Evolutionary conservation across 129 eudicot species (phyloP).

Genomic region (Deinandra increscens): DNA sequence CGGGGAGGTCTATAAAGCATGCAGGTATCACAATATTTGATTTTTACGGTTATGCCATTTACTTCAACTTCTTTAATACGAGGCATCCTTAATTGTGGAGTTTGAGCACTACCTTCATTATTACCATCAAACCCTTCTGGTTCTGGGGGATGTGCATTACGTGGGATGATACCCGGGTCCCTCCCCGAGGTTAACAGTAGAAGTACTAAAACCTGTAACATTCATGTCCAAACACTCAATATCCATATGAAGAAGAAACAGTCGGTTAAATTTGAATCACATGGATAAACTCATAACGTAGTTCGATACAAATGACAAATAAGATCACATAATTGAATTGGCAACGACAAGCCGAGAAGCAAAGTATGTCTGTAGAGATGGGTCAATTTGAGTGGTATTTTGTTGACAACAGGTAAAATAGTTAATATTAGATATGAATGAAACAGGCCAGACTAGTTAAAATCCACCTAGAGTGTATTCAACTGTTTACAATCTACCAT

Average conservation of each 20-base stretch:
- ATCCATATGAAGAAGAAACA: conserved; percentile 2
- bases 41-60: conserved; percentile 84
- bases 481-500: too few species aligned
- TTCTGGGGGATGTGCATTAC: conserved; percentile 99
- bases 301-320: conserved; percentile 1
- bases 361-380: neutral
- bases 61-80: conserved; percentile 98
- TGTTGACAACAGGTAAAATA: neutral
- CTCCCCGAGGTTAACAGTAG: conserved; percentile 91
- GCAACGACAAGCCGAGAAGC: neutral
- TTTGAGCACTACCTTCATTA: conserved; percentile 77
- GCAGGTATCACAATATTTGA: conserved; percentile 98
- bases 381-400: neutral
- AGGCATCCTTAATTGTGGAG: conserved; percentile 87
- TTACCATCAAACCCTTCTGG: conserved; percentile 86
- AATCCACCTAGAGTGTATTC: neutral
- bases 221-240: conserved; percentile 22
- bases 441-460: neutral
- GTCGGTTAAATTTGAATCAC: neutral
- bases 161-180: conserved; percentile 99
- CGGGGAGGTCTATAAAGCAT: conserved; percentile 99
- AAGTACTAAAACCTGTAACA: conserved; percentile 76
- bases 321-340: neutral
- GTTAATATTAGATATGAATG: neutral
- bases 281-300: neutral